Conservation (phyloP, 108 stramenopile genomes). For the Fistulifera solaris region DNA sequence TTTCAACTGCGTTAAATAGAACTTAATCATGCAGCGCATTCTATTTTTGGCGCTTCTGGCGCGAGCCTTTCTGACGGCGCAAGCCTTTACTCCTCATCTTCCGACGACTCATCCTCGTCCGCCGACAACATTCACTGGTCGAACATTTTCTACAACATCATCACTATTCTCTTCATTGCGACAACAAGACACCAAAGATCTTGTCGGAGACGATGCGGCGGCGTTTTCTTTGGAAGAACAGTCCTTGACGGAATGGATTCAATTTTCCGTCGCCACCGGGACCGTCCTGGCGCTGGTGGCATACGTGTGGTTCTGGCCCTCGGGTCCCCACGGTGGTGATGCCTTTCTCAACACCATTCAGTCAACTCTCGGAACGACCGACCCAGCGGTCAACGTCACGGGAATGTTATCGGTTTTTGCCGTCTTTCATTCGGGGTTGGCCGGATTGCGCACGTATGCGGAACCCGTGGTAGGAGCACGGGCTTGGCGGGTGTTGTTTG, state of each 20-base stretch:
- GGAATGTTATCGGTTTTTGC: conserved; percentile 79
- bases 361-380: conserved; percentile 26
- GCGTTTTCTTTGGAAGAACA: conserved; percentile 46
- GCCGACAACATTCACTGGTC: too few relatives aligned
- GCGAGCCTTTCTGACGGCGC: too few relatives aligned
- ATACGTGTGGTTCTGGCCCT: conserved; percentile 60
- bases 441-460: conserved; percentile 81
- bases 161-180: too few relatives aligned
- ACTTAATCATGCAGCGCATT: too few relatives aligned
- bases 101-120: too few relatives aligned
- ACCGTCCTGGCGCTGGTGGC: conserved; percentile 67
- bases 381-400: conserved; percentile 44
- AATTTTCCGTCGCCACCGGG: conserved; percentile 59
- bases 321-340: conserved; percentile 59
- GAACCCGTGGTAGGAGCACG: conserved; percentile 88
- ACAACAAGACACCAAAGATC: background rate
- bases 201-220: conserved; percentile 65
- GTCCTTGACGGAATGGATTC: conserved; percentile 69
- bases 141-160: too few relatives aligned
- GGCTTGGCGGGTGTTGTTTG: conserved; percentile 90
- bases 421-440: conserved; percentile 88
- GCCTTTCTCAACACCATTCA: conserved; percentile 65
- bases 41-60: too few relatives aligned
- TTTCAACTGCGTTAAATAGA: too few relatives aligned
- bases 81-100: too few relatives aligned